Evolutionary conservation across 352 stramenopile genomes (phyloP).

Genomic region (Peronospora tabacina): DNA sequence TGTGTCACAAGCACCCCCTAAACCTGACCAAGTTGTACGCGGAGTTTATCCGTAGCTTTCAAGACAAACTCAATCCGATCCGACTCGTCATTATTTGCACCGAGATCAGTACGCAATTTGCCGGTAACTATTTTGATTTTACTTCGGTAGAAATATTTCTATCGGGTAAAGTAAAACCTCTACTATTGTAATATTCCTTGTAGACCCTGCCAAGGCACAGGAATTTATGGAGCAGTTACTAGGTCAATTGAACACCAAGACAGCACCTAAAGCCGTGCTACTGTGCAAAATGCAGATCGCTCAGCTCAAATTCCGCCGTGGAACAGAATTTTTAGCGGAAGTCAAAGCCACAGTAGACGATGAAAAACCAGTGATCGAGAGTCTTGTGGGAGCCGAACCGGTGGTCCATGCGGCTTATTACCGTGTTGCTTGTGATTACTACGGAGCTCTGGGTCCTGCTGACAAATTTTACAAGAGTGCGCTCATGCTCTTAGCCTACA

Average conservation of each 20-base stretch:
- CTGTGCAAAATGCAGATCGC: constrained; percentile 76
- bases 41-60: constrained; percentile 91
- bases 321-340: constrained; percentile 41
- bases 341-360: constrained; percentile 68
- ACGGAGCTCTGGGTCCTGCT: constrained; percentile 83
- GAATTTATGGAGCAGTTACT: constrained; percentile 64
- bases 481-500: constrained; percentile 95
- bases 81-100: constrained; percentile 87
- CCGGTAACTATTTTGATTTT: constrained; percentile 21
- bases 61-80: constrained; percentile 95
- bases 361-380: constrained; percentile 68
- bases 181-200: constrained; percentile 6
- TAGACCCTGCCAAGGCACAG: constrained; percentile 57
- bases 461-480: constrained; percentile 95
- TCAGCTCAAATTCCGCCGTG: constrained; percentile 61
- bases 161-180: constrained; percentile 9
- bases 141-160: constrained; percentile 2
- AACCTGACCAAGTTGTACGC: constrained; percentile 84
- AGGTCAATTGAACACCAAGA: constrained; percentile 50
- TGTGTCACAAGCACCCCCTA: constrained; percentile 46
- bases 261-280: constrained; percentile 54
- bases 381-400: constrained; percentile 79
- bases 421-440: constrained; percentile 90
- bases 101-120: constrained; percentile 77
- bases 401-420: constrained; percentile 92